Base-by-base conservation (phyloP, 106 monocot species). In the Acorus calamus region DNA sequence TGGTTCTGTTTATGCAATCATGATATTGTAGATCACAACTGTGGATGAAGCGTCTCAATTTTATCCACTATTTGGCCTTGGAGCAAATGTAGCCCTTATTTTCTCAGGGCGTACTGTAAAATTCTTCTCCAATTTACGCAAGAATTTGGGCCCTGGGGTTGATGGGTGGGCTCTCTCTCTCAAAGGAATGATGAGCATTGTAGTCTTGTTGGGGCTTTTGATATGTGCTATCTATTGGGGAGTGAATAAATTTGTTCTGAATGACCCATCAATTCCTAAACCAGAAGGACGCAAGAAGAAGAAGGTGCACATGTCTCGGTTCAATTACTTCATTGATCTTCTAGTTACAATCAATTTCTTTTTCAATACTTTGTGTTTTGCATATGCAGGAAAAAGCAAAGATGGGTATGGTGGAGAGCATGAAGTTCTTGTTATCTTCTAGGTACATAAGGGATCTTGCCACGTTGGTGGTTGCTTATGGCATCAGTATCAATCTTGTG, bases 111-210 rank as follows among this genome's bases (percentile, higher is more conserved):
- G 90, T 46, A 90, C 94, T 4, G 94, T 96, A 11, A 96, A 96
- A 66, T 90, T 87, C 59, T 94, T 96, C 75, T 96, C 94, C 44
- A 96, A 96, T 69, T 58, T 96, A 9, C 75, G 94, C 28, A 82
- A 96, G 57, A 82, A 80, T 56, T 68, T 96, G 67, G 86, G 84
- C 28, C 94, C 94, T 9, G 94, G 94, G 42, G 87, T 96, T 48
- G 94, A 96, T 69, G 94, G 94, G 7, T 96, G 94, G 94, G 94
- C 79, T 7, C 57, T 96, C 44, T 96, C 94, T 57, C 82, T 94
- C 28, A 94, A 78, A 73, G 89, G 86, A 71, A 94, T 94, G 94
- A 94, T 94, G 94, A 89, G 89, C 77, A 94, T 94, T 65, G 94
- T 94, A 50, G 86, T 89, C 11, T 14, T 80, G 59, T 57, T 94